Percentiles rank a stretch among this genome's conserved stretches.
phyloP scores from a whole-genome alignment of 2,329 filamentous ascomycete genomes.

The Fusarium albosuccineum region DNA sequence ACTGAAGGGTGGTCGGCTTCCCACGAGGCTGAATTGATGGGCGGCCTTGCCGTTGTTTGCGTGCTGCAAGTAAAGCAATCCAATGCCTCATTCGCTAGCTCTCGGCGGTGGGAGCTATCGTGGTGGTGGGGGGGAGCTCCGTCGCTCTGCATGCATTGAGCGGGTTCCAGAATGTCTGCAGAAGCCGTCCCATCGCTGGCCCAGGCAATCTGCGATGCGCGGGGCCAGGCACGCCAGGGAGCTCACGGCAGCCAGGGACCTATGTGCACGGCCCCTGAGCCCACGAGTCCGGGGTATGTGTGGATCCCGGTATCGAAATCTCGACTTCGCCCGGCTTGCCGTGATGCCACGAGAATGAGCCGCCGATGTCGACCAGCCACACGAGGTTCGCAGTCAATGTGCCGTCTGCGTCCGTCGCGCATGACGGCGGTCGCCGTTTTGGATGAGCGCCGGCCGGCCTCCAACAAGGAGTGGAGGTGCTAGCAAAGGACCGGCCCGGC shows the following conservation, averaged over 20 bases:
- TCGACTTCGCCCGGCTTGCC: conserved; percentile 21
- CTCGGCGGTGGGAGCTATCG: conserved; percentile 23
- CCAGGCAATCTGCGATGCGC: conserved; percentile 19
- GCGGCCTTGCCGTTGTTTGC: neutral
- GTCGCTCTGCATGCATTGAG: conserved; percentile 10
- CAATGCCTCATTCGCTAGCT: conserved; percentile 21
- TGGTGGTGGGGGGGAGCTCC: conserved; percentile 35
- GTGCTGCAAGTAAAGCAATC: conserved; percentile 4
- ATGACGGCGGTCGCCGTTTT: conserved; percentile 33
- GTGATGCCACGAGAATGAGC: conserved; percentile 37
- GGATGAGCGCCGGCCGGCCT: conserved; percentile 21
- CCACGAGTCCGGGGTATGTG: conserved; percentile 32
- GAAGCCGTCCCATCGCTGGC: conserved; percentile 34
- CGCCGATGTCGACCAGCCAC: conserved; percentile 32
- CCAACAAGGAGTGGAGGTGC: conserved; percentile 11
- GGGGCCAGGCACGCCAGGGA: conserved; percentile 30
- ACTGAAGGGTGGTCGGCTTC: neutral
- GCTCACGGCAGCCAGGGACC: conserved; percentile 10
- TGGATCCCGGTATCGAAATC: conserved; percentile 18
- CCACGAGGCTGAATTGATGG: conserved; percentile 2
- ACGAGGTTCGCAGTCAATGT: conserved; percentile 5
- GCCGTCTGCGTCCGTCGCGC: conserved; percentile 20
- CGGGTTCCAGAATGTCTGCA: conserved; percentile 45
- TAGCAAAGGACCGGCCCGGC: conserved; percentile 40
- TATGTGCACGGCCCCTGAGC: conserved; percentile 29